Base-by-base conservation (phyloP, 2,329 filamentous ascomycete genomes). In the Akanthomyces uredinophilus region DNA sequence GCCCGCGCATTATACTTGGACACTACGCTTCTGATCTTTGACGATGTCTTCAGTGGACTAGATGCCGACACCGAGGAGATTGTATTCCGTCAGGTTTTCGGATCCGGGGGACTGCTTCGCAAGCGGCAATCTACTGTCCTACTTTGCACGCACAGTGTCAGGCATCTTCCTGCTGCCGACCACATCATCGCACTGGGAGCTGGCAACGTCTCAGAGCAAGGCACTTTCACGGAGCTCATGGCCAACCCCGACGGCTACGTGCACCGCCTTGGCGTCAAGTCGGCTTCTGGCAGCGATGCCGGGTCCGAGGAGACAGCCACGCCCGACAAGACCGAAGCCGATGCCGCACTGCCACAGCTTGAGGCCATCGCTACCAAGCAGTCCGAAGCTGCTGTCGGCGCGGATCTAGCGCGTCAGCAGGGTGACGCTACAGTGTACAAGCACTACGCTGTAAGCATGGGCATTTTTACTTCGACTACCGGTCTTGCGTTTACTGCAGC, bases 111-210 rank as follows among this genome's bases (percentile, higher is more conserved):
- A 66, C 75, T 0, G 68, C 68, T 20, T 68, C 71, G 73, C 20
- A 69, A 66, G 8, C 65, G 73, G 6, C 70, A 72, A 0, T 70
- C 70, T 1, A 81, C 79, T 1, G 75, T 77, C 0, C 61, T 84
- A 1, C 68, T 83, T 1, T 70, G 73, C 47, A 74, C 70, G 1
- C 73, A 76, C 47, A 71, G 71, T 0, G 64, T 74, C 5, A 66
- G 68, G 0, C 69, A 72, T 51, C 59, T 78, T 4, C 70, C 73
- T 0, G 65, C 67, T 41, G 77, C 71, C 60, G 78, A 84, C 50
- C 76, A 80, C 39, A 77, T 84, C 8, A 75, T 84, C 44, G 78
- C 76, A 0, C 73, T 85, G 0, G 74, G 74, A 0, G 41, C 66
- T 0, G 73, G 56, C 10, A 41, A 10, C 5, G 75, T 83, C 1